Base-by-base conservation (phyloP, 2,329 filamentous ascomycete species). In the Hypoxylon sp. region DNA sequence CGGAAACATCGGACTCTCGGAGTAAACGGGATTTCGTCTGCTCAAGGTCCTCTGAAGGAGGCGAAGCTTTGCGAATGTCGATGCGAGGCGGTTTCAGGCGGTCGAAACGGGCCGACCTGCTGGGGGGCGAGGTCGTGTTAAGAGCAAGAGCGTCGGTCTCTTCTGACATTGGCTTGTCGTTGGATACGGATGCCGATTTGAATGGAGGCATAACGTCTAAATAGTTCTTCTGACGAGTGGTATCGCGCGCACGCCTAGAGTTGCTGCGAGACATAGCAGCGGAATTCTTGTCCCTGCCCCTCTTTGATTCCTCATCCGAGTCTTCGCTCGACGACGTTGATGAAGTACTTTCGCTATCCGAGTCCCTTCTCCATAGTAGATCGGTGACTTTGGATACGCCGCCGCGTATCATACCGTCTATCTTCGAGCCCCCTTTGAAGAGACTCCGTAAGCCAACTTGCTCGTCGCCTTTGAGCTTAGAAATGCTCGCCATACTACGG, bases 401-500 rank as follows among this genome's bases (percentile, higher is more conserved):
- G 5, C 82, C 86, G 24, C 85, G 84, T 45, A 96, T 86, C 28
- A 93, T 84, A 28, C 87, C 91, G 65, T 93, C 91, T 67, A 95
- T 88, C 48, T 76, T 77, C n/a, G 58, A 91, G 85, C 51, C 87
- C 2, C 89, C 90, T 78, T 93, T 95, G 78, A 97, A 91, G 49
- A 97, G 89, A 5, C 90, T 88, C 42, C 89, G 87, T 7, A 93
- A 82, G 33, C 86, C 88, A 8, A 86, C 87, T 38, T 78, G 75
- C 56, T 85, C 81, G 38, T 85, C 81, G 22, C 73, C 69, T 58
- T 76, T 80, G 16, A 80, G 76, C 20, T 79, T 81, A 32, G 16
- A 32, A n/a, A 84, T 70, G 72, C 85, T 89, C 18, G 81, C 81
- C 24, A 81, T 78, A 45, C 81, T 84, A 64, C 80, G 79, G 64